Percentiles rank a stretch among this genome's conserved stretches.
Evolutionary conservation across 257 asterid species (phyloP).

Genomic region (Anisodus tanguticus): DNA sequence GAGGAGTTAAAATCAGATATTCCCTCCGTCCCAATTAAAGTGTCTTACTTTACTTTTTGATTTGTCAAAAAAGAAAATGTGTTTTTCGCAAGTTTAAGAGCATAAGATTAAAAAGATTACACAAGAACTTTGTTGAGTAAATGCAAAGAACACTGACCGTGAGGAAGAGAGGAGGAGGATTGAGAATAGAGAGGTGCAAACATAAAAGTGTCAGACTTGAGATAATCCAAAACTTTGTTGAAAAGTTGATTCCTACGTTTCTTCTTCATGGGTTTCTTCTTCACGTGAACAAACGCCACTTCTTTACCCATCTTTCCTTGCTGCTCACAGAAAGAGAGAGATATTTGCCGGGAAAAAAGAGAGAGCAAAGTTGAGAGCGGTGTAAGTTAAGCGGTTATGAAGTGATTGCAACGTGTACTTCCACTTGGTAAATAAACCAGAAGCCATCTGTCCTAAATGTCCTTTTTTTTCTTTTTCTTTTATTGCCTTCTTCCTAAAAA

Average conservation of each 20-base stretch:
- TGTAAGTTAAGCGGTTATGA: constrained; percentile 4
- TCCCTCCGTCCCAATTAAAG: too few relatives aligned
- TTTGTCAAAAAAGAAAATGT: too few relatives aligned
- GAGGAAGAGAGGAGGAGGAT: neutral
- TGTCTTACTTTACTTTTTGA: too few relatives aligned
- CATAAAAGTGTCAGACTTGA: constrained; percentile 59
- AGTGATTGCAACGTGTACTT: constrained; percentile 10
- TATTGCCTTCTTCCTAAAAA: too few relatives aligned
- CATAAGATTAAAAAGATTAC: too few relatives aligned
- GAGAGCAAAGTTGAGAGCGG: neutral
- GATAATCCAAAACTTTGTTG: constrained; percentile 41
- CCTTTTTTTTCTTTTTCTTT: too few relatives aligned
- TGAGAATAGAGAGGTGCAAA: constrained; percentile 48
- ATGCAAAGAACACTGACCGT: neutral
- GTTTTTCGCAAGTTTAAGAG: too few relatives aligned
- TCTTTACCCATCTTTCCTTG: neutral
- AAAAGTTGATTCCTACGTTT: constrained; percentile 37
- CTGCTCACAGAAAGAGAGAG: neutral
- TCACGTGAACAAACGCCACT: neutral
- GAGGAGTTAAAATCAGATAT: neutral
- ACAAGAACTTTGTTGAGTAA: too few relatives aligned
- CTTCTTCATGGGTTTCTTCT: constrained; percentile 37
- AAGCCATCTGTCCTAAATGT: neutral
- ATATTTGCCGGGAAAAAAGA: neutral
- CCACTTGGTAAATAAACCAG: neutral